These are phyloP conservation scores for Zymoseptoria passerinii DNA, from an alignment of 2,329 filamentous ascomycete species.

Conservation along the genomic window DNA sequence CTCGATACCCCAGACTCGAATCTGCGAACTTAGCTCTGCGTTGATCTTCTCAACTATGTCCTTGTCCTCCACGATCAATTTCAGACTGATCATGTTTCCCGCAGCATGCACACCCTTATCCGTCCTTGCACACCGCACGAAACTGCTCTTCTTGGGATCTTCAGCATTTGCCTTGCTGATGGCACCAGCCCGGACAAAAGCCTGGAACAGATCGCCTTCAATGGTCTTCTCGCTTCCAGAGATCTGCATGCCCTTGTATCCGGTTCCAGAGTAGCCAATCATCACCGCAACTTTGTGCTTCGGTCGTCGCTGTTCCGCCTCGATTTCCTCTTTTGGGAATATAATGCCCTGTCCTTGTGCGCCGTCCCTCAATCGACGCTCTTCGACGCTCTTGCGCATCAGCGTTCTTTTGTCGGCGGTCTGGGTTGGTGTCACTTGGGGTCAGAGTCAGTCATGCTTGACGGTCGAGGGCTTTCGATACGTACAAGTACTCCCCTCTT, in stretches of 20 bases:
- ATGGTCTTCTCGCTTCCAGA: slow-evolving; percentile 66
- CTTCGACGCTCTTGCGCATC: slow-evolving; percentile 38
- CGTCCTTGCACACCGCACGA: slow-evolving; percentile 88
- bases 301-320: slow-evolving; percentile 73
- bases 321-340: slow-evolving; percentile 74
- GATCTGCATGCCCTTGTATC: slow-evolving; percentile 96
- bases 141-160: slow-evolving; percentile 90
- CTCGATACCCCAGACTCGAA: slow-evolving; percentile 89
- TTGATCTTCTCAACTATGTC: slow-evolving; percentile 91
- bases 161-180: slow-evolving; percentile 96
- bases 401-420: slow-evolving; percentile 38
- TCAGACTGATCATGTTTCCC: slow-evolving; percentile 88
- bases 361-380: slow-evolving; percentile 38
- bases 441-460: slow-evolving; percentile 29
- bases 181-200: slow-evolving; percentile 81
- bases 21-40: slow-evolving; percentile 71
- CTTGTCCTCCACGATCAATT: slow-evolving; percentile 87
- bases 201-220: slow-evolving; percentile 87
- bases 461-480: slow-evolving; percentile 6
- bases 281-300: slow-evolving; percentile 96
- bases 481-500: slow-evolving; percentile 57
- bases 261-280: slow-evolving; percentile 91
- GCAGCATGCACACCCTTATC: slow-evolving; percentile 97
- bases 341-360: slow-evolving; percentile 33
- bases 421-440: slow-evolving; percentile 37